phyloP scores from a whole-genome alignment of 2,329 filamentous ascomycete species.

The Scedosporium dehoogii region DNA sequence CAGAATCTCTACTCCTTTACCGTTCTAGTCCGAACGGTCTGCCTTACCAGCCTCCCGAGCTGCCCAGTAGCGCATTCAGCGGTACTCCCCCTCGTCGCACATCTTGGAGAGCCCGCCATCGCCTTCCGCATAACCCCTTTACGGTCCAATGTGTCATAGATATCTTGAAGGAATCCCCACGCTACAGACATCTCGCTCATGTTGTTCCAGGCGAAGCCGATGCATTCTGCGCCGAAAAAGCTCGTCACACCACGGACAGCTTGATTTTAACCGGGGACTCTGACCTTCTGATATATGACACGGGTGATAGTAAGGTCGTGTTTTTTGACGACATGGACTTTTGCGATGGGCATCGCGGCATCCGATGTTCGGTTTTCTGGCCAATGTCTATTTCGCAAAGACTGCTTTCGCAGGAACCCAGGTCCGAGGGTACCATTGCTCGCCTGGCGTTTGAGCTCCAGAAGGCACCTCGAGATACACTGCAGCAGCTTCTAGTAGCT shows the following conservation, averaged over 20 bases:
- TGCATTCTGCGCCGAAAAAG: slow-evolving; percentile 58
- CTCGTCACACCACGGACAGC: slow-evolving; percentile 40
- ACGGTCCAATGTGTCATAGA: slow-evolving; percentile 72
- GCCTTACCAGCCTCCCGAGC: slow-evolving; percentile 7
- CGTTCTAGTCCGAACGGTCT: slow-evolving; percentile 16
- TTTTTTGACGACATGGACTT: slow-evolving; percentile 57
- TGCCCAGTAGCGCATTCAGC: not conserved
- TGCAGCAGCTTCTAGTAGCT: slow-evolving; percentile 1
- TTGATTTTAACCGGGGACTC: slow-evolving; percentile 74
- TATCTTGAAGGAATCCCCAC: slow-evolving; percentile 38
- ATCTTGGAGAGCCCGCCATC: not conserved
- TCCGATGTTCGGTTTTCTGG: slow-evolving; percentile 19
- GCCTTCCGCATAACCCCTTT: slow-evolving; percentile 37
- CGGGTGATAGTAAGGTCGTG: slow-evolving; percentile 55
- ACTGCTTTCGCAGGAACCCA: slow-evolving; percentile 27
- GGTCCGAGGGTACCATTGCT: slow-evolving; percentile 2
- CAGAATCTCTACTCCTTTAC: slow-evolving; percentile 23
- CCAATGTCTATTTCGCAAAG: slow-evolving; percentile 28
- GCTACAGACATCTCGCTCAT: slow-evolving; percentile 31
- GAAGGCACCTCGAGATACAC: slow-evolving; percentile 9
- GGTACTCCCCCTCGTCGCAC: not conserved
- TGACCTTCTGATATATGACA: slow-evolving; percentile 67
- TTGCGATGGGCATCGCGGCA: slow-evolving; percentile 13
- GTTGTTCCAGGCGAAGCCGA: slow-evolving; percentile 83
- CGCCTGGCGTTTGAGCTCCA: slow-evolving; percentile 25